These are phyloP conservation scores for Ceriops decandra DNA, from an alignment of 345 rosid species.

Conservation along the genomic window DNA sequence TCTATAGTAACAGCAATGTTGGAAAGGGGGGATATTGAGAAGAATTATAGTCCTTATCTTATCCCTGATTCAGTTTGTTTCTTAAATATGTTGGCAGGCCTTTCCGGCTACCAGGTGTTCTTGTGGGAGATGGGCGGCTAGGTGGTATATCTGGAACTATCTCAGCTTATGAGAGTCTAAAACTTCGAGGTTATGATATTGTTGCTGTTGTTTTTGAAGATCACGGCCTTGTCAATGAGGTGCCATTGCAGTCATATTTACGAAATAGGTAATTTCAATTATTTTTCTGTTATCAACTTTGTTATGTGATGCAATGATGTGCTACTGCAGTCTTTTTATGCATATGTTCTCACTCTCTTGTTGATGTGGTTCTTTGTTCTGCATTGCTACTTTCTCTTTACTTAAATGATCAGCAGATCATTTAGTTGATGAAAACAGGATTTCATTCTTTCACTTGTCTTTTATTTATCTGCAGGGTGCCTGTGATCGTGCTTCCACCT, in stretches of 20 bases:
- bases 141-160: slow-evolving; percentile 95
- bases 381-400: too few relatives aligned
- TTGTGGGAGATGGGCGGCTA: slow-evolving; percentile 89
- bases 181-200: slow-evolving; percentile 75
- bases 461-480: slow-evolving; percentile 48
- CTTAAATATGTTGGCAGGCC: slow-evolving; percentile 46
- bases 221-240: slow-evolving; percentile 82
- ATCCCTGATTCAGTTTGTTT: neutral
- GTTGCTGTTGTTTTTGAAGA: slow-evolving; percentile 82
- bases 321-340: neutral
- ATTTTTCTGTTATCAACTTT: neutral
- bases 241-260: slow-evolving; percentile 62
- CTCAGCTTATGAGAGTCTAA: slow-evolving; percentile 87
- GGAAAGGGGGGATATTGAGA: too few relatives aligned
- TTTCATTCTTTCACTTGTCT: neutral
- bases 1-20: too few relatives aligned
- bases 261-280: slow-evolving; percentile 50
- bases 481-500: slow-evolving; percentile 78
- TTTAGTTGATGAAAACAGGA: neutral
- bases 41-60: neutral
- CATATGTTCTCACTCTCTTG: neutral
- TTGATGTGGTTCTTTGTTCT: neutral
- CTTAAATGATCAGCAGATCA: too few relatives aligned
- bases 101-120: slow-evolving; percentile 82
- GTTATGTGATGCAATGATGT: neutral